phyloP scores from a whole-genome alignment of 2,329 filamentous ascomycete species.

The Microcyclospora tardicrescens region DNA sequence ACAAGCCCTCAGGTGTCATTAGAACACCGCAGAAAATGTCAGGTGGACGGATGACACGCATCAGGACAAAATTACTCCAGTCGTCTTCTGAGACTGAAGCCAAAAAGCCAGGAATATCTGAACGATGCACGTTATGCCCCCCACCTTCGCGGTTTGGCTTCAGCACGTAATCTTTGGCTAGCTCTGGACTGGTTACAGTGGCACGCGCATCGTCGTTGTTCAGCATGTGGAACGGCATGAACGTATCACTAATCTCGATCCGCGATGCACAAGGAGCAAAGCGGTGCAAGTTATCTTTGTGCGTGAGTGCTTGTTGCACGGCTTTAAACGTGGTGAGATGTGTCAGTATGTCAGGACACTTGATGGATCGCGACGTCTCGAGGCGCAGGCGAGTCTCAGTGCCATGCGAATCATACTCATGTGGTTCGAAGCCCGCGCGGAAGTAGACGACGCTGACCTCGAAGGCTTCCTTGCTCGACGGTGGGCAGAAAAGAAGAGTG shows the following conservation, averaged over 20 bases:
- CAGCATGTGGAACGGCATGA: constrained; percentile 26
- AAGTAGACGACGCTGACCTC: constrained; percentile 33
- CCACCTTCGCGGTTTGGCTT: constrained; percentile 35
- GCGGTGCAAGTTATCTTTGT: constrained; percentile 20
- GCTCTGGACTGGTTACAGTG: constrained; percentile 13
- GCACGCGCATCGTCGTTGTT: constrained; percentile 18
- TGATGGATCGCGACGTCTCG: constrained; percentile 30
- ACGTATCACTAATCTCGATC: constrained; percentile 17
- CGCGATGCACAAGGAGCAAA: constrained; percentile 21
- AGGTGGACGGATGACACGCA: constrained; percentile 29
- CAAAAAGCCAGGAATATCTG: constrained; percentile 26
- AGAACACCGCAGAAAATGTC: constrained; percentile 19
- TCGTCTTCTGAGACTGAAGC: constrained; percentile 10
- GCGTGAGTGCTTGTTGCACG: constrained; percentile 29
- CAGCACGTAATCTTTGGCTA: constrained; percentile 23
- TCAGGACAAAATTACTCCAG: constrained; percentile 28
- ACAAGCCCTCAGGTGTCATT: constrained; percentile 20
- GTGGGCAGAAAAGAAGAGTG: constrained; percentile 27
- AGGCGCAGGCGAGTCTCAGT: constrained; percentile 22
- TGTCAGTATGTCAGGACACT: constrained; percentile 31
- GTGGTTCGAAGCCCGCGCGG: constrained; percentile 30
- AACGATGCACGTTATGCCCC: constrained; percentile 30
- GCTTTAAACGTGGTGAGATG: constrained; percentile 33
- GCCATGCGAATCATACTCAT: constrained; percentile 26
- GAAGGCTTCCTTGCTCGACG: constrained; percentile 8